Evolutionary conservation across 2,329 filamentous ascomycete species (phyloP).

Genomic region (Talaromyces verruculosus): DNA sequence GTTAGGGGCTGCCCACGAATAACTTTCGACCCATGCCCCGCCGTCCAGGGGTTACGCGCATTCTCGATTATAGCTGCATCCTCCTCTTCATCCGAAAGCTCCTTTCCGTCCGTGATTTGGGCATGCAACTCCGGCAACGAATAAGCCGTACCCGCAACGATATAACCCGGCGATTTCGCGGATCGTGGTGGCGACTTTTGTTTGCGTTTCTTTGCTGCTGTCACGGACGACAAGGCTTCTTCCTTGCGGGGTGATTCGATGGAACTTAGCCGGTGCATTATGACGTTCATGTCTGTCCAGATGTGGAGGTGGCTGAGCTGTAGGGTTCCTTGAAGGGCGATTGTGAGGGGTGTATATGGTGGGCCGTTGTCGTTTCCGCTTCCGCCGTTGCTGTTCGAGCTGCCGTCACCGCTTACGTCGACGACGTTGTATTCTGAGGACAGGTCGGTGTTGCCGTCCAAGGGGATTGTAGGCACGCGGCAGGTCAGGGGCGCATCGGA

Average conservation of each 20-base stretch:
- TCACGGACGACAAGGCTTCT: not conserved
- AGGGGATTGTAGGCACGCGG: constrained; percentile 77
- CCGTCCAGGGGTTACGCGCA: constrained; percentile 50
- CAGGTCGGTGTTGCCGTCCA: constrained; percentile 23
- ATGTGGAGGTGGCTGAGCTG: constrained; percentile 89
- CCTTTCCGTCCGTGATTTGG: constrained; percentile 20
- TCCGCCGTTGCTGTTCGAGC: not conserved
- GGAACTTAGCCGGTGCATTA: constrained; percentile 63
- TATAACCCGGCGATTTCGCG: constrained; percentile 61
- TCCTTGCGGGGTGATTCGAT: constrained; percentile 35
- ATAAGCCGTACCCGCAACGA: constrained; percentile 87
- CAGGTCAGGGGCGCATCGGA: constrained; percentile 91
- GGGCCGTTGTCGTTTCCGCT: constrained; percentile 32
- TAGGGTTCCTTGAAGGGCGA: constrained; percentile 84
- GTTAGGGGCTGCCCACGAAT: constrained; percentile 85
- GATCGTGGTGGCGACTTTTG: constrained; percentile 24
- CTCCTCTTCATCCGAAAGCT: constrained; percentile 36
- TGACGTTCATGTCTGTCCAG: constrained; percentile 82
- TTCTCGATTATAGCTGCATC: constrained; percentile 45
- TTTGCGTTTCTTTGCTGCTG: constrained; percentile 59
- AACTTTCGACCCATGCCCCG: constrained; percentile 60
- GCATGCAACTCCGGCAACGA: constrained; percentile 69
- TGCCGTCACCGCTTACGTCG: constrained; percentile 54
- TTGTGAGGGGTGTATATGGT: constrained; percentile 70
- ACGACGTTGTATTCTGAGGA: constrained; percentile 30